Evolutionary conservation across 148 eudicot species (phyloP).

Genomic region (Spergularia bocconei): DNA sequence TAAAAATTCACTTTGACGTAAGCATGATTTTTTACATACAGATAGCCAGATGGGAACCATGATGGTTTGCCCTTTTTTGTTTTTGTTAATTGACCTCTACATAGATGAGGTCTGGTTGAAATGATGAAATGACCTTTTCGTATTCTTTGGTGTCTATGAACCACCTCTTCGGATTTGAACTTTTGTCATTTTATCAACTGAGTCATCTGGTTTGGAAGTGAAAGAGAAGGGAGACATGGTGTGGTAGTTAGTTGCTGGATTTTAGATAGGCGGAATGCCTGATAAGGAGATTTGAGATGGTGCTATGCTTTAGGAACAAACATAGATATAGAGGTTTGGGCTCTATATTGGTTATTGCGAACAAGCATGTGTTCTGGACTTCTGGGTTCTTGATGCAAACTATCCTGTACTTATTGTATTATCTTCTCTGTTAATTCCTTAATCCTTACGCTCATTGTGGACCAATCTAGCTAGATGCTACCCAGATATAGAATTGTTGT

Average conservation of each 20-base stretch:
- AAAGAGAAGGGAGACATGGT: background rate
- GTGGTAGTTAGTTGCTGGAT: background rate
- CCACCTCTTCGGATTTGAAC: background rate
- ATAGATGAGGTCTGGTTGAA: background rate
- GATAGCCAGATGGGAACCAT: background rate
- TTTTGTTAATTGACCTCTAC: background rate
- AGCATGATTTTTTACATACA: background rate
- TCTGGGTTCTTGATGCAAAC: background rate
- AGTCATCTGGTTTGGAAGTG: background rate
- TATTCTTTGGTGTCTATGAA: background rate
- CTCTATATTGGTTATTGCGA: background rate
- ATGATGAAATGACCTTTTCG: background rate
- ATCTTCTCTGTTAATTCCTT: background rate
- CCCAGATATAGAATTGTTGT: background rate
- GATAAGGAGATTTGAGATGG: conserved; percentile 1
- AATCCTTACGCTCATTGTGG: background rate
- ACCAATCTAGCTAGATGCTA: background rate
- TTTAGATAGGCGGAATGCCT: no score
- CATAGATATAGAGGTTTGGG: background rate
- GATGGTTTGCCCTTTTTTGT: background rate
- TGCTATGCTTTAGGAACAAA: background rate
- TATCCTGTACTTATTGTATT: background rate
- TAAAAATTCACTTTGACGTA: background rate
- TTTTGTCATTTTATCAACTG: background rate
- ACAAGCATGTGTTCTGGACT: background rate